phyloP scores from a whole-genome alignment of 1,284 basidiomycete species.

The Cutaneotrichosporon sp. region DNA sequence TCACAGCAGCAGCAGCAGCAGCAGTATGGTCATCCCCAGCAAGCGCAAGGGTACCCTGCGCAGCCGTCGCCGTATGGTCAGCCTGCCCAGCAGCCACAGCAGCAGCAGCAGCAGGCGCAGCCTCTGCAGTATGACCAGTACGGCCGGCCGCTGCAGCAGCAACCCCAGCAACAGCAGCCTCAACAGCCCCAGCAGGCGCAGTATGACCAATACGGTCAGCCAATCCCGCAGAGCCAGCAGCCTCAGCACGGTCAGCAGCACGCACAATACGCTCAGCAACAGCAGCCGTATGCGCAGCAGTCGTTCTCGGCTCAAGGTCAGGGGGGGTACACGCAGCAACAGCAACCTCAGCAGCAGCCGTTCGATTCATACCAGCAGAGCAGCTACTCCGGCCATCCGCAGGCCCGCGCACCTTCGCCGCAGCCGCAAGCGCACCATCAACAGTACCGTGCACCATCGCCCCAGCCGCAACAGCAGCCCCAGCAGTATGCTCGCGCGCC shows the following conservation, averaged over 20 bases:
- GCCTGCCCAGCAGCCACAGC: neutral
- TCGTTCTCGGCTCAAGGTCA: neutral
- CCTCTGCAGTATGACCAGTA: neutral
- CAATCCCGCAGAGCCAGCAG: conserved; percentile 7
- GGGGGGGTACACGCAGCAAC: conserved; percentile 51
- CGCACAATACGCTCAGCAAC: conserved; percentile 13
- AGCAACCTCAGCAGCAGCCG: conserved; percentile 36
- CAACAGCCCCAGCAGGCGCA: conserved; percentile 1
- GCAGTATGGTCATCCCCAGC: conserved; percentile 8
- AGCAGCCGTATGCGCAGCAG: conserved; percentile 1
- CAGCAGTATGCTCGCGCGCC: conserved; percentile 4
- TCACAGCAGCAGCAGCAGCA: conserved; percentile 15
- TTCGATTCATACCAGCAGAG: conserved; percentile 25
- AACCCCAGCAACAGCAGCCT: conserved; percentile 9
- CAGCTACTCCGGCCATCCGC: conserved; percentile 6
- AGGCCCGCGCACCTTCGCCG: conserved; percentile 1
- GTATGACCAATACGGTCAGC: conserved; percentile 21
- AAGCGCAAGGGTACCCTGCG: no score
- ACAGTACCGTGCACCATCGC: conserved; percentile 13
- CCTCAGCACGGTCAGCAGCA: conserved; percentile 15
- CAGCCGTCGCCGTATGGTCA: neutral
- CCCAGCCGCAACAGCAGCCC: conserved; percentile 23
- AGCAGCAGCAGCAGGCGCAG: neutral
- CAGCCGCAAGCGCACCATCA: conserved; percentile 6
- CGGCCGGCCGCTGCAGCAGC: conserved; percentile 8